Evolutionary conservation across 2,329 filamentous ascomycete species (phyloP).

Genomic region (Plenodomus biglobosus): DNA sequence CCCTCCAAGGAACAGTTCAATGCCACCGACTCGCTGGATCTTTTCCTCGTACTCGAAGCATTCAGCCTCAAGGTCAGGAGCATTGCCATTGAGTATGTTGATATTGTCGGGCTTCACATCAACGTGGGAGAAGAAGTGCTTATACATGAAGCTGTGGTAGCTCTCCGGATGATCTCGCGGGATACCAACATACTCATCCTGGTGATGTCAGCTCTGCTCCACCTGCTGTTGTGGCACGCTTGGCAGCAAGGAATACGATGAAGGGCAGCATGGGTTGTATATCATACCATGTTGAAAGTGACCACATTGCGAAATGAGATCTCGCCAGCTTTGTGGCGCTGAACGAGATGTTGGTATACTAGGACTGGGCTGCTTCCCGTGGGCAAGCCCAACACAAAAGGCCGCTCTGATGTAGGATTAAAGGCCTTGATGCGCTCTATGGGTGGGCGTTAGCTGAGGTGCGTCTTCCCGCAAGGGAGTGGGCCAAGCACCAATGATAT

Average conservation of each 20-base stretch:
- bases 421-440: conserved; percentile 76
- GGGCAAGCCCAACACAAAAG: conserved; percentile 80
- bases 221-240: conserved; percentile 20
- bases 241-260: conserved; percentile 15
- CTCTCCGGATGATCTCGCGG: conserved; percentile 80
- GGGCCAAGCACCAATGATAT: conserved; percentile 65
- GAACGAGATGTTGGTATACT: conserved; percentile 75
- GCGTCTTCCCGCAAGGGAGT: conserved; percentile 21
- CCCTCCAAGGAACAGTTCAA: conserved; percentile 82
- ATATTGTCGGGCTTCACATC: conserved; percentile 81
- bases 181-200: conserved; percentile 86
- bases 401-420: conserved; percentile 68
- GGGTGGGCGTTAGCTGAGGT: conserved; percentile 27
- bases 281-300: conserved; percentile 82
- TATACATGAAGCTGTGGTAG: conserved; percentile 94
- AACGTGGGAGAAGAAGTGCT: conserved; percentile 84
- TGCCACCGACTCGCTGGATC: conserved; percentile 73
- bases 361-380: conserved; percentile 79
- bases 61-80: conserved; percentile 71
- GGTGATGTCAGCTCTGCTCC: conserved; percentile 24
- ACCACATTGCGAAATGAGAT: conserved; percentile 87
- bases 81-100: conserved; percentile 82
- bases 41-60: conserved; percentile 78
- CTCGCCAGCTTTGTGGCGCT: conserved; percentile 68
- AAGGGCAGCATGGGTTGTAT: conserved; percentile 9